A percentile compares a stretch with the other conserved stretches of the same genome.
Evolutionary conservation across 2,329 filamentous ascomycete species (phyloP).

Genomic region (Colletotrichum sp.): DNA sequence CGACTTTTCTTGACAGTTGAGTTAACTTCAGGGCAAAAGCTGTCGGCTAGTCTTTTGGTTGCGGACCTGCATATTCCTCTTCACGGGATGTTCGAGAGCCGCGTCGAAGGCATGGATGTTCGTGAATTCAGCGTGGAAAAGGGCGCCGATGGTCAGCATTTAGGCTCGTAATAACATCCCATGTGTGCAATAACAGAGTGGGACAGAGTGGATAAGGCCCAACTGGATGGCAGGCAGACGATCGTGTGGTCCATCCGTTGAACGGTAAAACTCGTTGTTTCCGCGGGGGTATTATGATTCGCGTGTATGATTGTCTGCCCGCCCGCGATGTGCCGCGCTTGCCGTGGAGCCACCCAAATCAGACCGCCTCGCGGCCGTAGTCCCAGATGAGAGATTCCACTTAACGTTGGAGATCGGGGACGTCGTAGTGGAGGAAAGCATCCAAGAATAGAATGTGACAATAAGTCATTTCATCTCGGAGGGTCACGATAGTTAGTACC

Average conservation of each 20-base stretch:
- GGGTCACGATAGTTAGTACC: neutral
- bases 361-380: neutral
- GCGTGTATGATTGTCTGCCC: neutral
- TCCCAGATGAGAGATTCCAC: neutral
- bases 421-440: neutral
- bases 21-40: neutral
- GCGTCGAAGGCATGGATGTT: neutral
- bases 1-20: neutral
- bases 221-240: neutral
- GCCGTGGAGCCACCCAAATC: neutral
- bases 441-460: neutral
- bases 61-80: neutral
- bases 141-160: neutral
- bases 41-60: neutral
- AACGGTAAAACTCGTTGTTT: neutral
- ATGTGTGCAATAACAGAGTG: neutral
- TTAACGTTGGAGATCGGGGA: neutral
- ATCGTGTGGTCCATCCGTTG: neutral
- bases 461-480: neutral
- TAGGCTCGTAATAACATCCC: neutral
- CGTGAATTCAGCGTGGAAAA: neutral
- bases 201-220: neutral
- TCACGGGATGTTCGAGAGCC: neutral
- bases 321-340: neutral
- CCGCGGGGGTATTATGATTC: neutral